Evolutionary conservation across 1,284 basidiomycete species (phyloP).

Genomic region (Ustilago loliicola): DNA sequence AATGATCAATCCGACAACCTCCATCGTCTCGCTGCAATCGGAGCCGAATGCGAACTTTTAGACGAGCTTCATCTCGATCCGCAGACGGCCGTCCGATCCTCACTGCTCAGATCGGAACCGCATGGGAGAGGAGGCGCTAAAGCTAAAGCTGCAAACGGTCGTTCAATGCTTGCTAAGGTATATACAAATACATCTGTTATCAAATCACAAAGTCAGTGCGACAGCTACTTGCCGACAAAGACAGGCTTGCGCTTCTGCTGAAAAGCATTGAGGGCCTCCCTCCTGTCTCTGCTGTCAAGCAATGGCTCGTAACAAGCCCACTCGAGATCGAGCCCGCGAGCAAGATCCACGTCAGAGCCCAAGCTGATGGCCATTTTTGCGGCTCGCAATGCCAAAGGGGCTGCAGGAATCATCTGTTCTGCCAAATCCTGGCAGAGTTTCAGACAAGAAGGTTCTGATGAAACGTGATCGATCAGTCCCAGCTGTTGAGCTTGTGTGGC

Average conservation of each 20-base stretch:
- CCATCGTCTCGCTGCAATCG: too few species aligned
- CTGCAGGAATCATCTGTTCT: slow-evolving; percentile 71
- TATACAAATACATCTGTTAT: too few species aligned
- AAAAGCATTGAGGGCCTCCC: slow-evolving; percentile 34
- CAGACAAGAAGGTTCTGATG: slow-evolving; percentile 19
- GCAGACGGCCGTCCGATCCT: too few species aligned
- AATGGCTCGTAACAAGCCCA: slow-evolving; percentile 31
- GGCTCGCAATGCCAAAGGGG: slow-evolving; percentile 86
- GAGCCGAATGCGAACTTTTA: too few species aligned
- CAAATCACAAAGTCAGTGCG: too few species aligned
- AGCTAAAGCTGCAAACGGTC: too few species aligned
- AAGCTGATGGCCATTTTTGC: slow-evolving; percentile 83
- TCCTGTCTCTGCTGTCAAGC: slow-evolving; percentile 22
- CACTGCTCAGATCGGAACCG: too few species aligned
- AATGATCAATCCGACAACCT: too few species aligned
- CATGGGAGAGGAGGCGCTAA: too few species aligned
- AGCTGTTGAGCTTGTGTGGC: slow-evolving; percentile 23
- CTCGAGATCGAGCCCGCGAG: slow-evolving; percentile 25
- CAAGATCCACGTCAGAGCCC: slow-evolving; percentile 28
- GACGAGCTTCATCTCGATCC: too few species aligned
- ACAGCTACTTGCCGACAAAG: slow-evolving; percentile 17
- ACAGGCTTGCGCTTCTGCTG: slow-evolving; percentile 33
- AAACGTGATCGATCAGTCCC: slow-evolving; percentile 25
- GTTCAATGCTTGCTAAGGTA: too few species aligned
- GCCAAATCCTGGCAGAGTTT: slow-evolving; percentile 19